A percentile compares a stretch with the other conserved stretches of the same genome.
These are phyloP conservation scores for Elsinoe arachidis DNA, from an alignment of 2,329 filamentous ascomycete species.

Conservation along the genomic window DNA sequence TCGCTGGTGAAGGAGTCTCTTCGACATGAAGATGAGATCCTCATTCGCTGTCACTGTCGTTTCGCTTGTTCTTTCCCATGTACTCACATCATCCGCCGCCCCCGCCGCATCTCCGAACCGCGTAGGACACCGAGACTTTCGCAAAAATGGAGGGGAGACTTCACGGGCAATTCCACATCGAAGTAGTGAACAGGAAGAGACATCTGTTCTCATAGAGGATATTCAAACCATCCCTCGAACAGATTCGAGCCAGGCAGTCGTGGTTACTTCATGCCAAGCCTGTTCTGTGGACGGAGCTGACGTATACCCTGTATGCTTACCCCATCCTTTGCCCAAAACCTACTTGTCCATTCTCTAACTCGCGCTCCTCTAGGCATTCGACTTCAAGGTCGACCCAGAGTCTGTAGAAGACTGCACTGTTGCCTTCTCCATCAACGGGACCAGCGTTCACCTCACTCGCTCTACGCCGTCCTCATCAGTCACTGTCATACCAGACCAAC, in stretches of 20 bases:
- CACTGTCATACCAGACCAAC: neutral
- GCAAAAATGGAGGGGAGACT: neutral
- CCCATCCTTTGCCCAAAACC: neutral
- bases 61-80: neutral
- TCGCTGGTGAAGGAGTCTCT: neutral
- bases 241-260: constrained; percentile 10
- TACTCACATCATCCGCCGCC: neutral
- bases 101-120: neutral
- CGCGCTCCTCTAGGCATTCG: constrained; percentile 11
- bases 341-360: neutral
- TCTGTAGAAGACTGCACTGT: constrained; percentile 12
- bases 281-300: constrained; percentile 16
- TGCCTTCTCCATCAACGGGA: constrained; percentile 11
- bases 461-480: neutral
- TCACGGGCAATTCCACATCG: neutral
- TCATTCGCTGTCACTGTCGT: neutral
- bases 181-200: neutral
- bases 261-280: constrained; percentile 15
- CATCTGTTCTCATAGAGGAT: neutral
- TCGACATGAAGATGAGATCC: neutral
- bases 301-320: constrained; percentile 17
- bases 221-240: neutral
- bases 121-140: neutral
- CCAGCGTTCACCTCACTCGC: neutral
- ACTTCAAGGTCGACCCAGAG: constrained; percentile 10